Evolutionary conservation across 768 basidiomycete genomes (phyloP).

Genomic region (Mycena maculata): DNA sequence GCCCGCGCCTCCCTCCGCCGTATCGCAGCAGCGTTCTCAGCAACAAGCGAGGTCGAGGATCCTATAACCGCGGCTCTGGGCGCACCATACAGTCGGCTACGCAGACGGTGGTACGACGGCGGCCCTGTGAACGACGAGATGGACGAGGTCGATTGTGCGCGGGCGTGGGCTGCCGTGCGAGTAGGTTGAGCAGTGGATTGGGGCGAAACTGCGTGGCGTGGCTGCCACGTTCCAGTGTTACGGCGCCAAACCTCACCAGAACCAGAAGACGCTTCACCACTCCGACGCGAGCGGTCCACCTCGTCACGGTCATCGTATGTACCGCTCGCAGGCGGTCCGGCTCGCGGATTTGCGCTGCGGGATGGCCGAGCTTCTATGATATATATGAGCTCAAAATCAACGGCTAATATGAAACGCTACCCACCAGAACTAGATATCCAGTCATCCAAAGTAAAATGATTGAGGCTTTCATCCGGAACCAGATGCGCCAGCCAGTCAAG

Average conservation of each 20-base stretch:
- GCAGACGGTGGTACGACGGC: conserved; percentile 29
- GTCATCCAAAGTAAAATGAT: neutral
- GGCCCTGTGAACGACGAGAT: conserved; percentile 14
- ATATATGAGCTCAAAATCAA: neutral
- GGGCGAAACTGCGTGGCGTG: conserved; percentile 29
- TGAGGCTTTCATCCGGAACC: neutral
- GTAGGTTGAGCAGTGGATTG: conserved; percentile 31
- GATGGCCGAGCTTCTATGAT: conserved; percentile 1
- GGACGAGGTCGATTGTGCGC: conserved; percentile 30
- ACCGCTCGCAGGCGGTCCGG: neutral
- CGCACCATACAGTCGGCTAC: conserved; percentile 27
- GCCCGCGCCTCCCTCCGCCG: conserved; percentile 52
- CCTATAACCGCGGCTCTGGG: conserved; percentile 45
- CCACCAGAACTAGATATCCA: conserved; percentile 8
- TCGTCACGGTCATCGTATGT: conserved; percentile 8
- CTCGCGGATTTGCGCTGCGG: conserved; percentile 8
- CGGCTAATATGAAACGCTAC: neutral
- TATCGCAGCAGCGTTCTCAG: conserved; percentile 58
- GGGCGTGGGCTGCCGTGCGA: conserved; percentile 32
- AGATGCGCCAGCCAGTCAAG: conserved; percentile 9
- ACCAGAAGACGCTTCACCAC: conserved; percentile 7
- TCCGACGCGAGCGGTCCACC: conserved; percentile 1
- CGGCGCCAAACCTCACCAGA: conserved; percentile 9
- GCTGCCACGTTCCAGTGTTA: conserved; percentile 21
- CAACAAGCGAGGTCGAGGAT: conserved; percentile 53